Evolutionary conservation across 495 filamentous ascomycete genomes (phyloP), one percentile per base, ranked within the genome.

Genomic region (Talaromyces stipitatus): DNA sequence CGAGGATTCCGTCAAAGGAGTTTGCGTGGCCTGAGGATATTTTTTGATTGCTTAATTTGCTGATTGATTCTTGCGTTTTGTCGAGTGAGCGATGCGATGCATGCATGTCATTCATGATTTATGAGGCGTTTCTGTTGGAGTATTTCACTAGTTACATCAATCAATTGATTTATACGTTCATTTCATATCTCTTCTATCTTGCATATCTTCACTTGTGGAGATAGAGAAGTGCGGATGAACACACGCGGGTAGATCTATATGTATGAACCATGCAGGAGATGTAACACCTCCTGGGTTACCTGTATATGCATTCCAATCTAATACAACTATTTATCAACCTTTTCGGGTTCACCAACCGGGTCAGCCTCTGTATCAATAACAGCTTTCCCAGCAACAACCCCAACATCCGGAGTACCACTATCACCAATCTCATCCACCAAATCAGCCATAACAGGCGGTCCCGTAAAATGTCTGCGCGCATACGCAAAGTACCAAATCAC

Each of bases 381-480:
- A 20, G 62, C 58, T 23, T 69, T 66, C 11, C 68, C 72, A n/a
- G 68, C 65, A 61, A 76, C 70, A 24, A 76, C 64, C 2, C 63
- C 71, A 2, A 62, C 56, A 14, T 50, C 62, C 10, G 20, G 28
- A 30, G 16, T 22, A 20, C 38, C 20, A n/a, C n/a, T n/a, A 11
- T 16, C 12, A 14, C 43, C 43, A 46, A 46, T 12, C 14, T 58
- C 67, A 18, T 55, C 50, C 1, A 62, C 67, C 20, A 74, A 69
- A 32, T 78, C 74, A 27, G 68, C 64, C 46, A 66, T 62, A 16
- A 85, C 64, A 0, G 85, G 85, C 0, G 88, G 88, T 0, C 88
- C 88, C 9, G 72, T 78, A 65, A 89, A 90, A 61, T 85, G 75
- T 67, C 85, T 85, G 57, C 83, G 79, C 32, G 87, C 87, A 75